phyloP scores from a whole-genome alignment of 495 filamentous ascomycete species.

The Sordaria brevicollis region DNA sequence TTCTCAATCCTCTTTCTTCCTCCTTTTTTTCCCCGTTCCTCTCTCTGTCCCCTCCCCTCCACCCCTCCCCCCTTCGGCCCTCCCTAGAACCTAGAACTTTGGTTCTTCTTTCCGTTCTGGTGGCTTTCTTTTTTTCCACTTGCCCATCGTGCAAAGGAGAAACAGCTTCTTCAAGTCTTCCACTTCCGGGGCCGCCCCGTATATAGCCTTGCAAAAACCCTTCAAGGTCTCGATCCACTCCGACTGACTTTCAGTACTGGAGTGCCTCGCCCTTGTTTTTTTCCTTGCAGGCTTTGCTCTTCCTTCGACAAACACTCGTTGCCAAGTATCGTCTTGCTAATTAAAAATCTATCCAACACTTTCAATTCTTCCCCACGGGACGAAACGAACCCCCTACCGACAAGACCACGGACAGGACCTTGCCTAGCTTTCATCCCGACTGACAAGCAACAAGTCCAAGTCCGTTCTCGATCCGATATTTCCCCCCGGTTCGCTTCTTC shows the following conservation, averaged over 20 bases:
- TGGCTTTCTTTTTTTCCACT: not conserved
- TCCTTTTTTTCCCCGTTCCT: slow-evolving; percentile 9
- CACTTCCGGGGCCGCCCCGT: not conserved
- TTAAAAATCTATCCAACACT: not conserved
- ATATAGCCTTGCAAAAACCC: not conserved
- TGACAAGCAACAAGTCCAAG: not conserved
- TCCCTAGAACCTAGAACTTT: slow-evolving; percentile 1
- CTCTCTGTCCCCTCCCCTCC: not conserved
- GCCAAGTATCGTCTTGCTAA: not conserved
- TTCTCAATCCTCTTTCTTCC: slow-evolving; percentile 15
- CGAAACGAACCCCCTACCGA: not conserved
- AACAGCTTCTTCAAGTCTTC: not conserved
- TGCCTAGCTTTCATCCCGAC: not conserved
- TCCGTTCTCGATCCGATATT: not conserved
- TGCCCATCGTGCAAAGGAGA: not conserved
- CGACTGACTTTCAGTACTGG: not conserved
- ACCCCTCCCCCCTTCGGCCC: not conserved
- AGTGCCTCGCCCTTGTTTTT: not conserved
- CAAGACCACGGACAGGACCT: not conserved
- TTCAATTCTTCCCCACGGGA: not conserved
- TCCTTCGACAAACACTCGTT: slow-evolving; percentile 1
- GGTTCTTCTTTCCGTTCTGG: not conserved
- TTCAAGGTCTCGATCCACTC: not conserved
- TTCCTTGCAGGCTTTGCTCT: slow-evolving; percentile 1
- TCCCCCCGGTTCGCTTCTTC: not conserved